Evolutionary conservation across 805 yeast species (phyloP).

Genomic region (Jamesozyma hellenica): DNA sequence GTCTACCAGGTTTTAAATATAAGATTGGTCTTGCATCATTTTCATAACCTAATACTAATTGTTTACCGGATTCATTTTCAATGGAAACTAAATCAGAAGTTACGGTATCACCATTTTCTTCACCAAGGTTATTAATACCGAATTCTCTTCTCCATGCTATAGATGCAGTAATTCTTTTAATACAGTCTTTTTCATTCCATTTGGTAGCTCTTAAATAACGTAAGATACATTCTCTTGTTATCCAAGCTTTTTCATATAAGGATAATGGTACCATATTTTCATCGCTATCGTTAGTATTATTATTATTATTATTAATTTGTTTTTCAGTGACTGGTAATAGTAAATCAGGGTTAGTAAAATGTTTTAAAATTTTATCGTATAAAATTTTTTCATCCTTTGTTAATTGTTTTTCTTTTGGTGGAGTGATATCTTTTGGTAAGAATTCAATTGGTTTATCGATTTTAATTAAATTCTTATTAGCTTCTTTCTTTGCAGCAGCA

Average conservation of each 20-base stretch:
- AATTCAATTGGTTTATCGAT: constrained; percentile 42
- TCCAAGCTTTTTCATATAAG: constrained; percentile 74
- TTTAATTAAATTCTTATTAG: constrained; percentile 20
- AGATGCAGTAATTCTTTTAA: constrained; percentile 63
- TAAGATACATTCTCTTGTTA: constrained; percentile 81
- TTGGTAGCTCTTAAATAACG: constrained; percentile 90
- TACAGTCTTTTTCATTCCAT: constrained; percentile 69
- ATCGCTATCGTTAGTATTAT: constrained; percentile 14
- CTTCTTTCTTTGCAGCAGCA: constrained; percentile 13
- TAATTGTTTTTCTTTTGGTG: constrained; percentile 41
- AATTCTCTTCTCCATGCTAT: constrained; percentile 91
- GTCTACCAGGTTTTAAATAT: constrained; percentile 88
- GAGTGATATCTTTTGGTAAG: constrained; percentile 42
- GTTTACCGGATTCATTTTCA: constrained; percentile 88
- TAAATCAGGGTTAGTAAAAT: constrained; percentile 50
- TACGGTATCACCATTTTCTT: constrained; percentile 38
- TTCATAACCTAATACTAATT: constrained; percentile 84
- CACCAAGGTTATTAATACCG: constrained; percentile 48
- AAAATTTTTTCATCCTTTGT: constrained; percentile 46
- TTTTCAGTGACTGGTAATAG: constrained; percentile 43
- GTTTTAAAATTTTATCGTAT: constrained; percentile 50
- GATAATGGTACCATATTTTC: constrained; percentile 26
- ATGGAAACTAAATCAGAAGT: constrained; percentile 44
- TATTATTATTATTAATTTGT: constrained; percentile 21
- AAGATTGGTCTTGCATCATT: constrained; percentile 85